Evolutionary conservation across 2,329 filamentous ascomycete species (phyloP).

Genomic region (Stylonectria norvegica): DNA sequence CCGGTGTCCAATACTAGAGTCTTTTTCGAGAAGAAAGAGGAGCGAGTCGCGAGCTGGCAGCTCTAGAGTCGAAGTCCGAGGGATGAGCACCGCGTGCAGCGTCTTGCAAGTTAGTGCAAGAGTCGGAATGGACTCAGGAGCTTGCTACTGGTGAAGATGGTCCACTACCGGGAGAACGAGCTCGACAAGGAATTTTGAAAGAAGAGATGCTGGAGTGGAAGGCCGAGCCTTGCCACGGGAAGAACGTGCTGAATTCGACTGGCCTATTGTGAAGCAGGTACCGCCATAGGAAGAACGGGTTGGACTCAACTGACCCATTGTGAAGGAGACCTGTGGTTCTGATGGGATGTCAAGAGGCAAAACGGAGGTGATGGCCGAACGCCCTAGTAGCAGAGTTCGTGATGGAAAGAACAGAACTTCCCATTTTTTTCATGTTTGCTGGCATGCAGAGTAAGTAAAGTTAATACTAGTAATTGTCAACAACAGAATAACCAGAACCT

Average conservation of each 20-base stretch:
- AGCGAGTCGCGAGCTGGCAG: neutral
- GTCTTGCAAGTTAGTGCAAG: slow-evolving; percentile 1
- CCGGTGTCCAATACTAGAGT: neutral
- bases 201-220: neutral
- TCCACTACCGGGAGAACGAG: neutral
- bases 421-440: too few relatives aligned
- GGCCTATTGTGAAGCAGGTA: too few relatives aligned
- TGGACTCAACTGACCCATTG: too few relatives aligned
- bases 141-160: slow-evolving; percentile 1
- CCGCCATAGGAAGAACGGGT: too few relatives aligned
- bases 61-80: neutral
- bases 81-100: neutral
- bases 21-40: slow-evolving; percentile 1
- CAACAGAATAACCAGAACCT: too few relatives aligned
- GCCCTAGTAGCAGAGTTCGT: too few relatives aligned
- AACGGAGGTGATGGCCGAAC: neutral
- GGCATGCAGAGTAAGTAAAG: too few relatives aligned
- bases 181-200: neutral
- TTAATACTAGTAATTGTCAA: too few relatives aligned
- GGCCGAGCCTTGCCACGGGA: neutral
- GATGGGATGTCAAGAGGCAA: neutral
- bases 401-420: too few relatives aligned
- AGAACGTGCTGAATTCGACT: neutral
- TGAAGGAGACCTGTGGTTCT: neutral
- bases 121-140: neutral